Conservation (phyloP, 192 early-diverging fungal species). For the Neocallimastix lanati region DNA sequence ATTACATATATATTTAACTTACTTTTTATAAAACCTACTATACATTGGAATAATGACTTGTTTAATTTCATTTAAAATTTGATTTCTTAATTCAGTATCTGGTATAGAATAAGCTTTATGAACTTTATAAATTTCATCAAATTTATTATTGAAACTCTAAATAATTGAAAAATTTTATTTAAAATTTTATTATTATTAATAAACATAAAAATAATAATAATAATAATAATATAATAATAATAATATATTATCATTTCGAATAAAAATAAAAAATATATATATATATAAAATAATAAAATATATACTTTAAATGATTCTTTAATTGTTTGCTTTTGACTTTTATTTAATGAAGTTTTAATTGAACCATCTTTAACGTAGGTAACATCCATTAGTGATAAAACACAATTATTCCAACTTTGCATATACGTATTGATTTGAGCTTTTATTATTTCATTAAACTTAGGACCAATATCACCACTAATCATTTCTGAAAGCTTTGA, state of each 20-base stretch:
- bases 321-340: constrained; percentile 45
- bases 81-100: constrained; percentile 49
- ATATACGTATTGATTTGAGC: constrained; percentile 20
- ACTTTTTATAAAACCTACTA: constrained; percentile 52
- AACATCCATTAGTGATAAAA: constrained; percentile 53
- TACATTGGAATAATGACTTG: constrained; percentile 63
- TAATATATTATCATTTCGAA: neutral
- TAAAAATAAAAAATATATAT: too few species aligned
- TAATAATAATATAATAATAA: neutral
- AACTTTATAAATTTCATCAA: constrained; percentile 49
- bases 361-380: constrained; percentile 46
- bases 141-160: constrained; percentile 62
- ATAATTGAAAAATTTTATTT: neutral
- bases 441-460: constrained; percentile 31
- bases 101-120: constrained; percentile 62
- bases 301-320: constrained; percentile 77
- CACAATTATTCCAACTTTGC: constrained; percentile 56
- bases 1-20: too few species aligned
- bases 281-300: too few species aligned
- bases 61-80: constrained; percentile 52
- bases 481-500: constrained; percentile 27
- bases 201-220: neutral
- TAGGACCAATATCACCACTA: constrained; percentile 18
- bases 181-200: too few species aligned
- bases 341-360: constrained; percentile 36